These are phyloP conservation scores for Pyrenochaeta sp. DNA, from an alignment of 2,329 filamentous ascomycete genomes.

Conservation along the genomic window DNA sequence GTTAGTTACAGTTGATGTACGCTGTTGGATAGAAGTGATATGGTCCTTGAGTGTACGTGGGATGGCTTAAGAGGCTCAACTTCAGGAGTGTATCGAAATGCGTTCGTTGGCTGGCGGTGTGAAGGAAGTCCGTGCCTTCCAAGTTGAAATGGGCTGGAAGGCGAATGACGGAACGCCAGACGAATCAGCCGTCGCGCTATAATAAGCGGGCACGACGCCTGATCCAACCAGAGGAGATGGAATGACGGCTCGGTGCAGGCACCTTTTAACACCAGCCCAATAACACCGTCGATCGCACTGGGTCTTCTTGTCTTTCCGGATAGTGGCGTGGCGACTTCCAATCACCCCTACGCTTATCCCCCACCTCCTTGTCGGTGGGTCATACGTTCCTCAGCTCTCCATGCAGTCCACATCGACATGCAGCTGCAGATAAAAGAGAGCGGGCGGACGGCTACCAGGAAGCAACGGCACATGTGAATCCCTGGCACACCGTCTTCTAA, in stretches of 20 bases:
- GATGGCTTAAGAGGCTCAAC: not conserved
- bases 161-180: not conserved
- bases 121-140: not conserved
- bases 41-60: not conserved
- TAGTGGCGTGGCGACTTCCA: not conserved
- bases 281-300: not conserved
- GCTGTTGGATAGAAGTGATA: not conserved
- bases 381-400: not conserved
- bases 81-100: constrained; percentile 1
- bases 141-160: not conserved
- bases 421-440: constrained; percentile 1
- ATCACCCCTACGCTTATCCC: not conserved
- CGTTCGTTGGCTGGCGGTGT: not conserved
- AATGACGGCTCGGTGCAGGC: not conserved
- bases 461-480: constrained; percentile 5
- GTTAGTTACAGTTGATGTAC: not conserved
- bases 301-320: not conserved
- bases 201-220: not conserved
- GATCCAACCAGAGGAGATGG: not conserved
- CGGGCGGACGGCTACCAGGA: not conserved
- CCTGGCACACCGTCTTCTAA: not conserved
- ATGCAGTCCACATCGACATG: not conserved
- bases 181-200: not conserved
- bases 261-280: no score
- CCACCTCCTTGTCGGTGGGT: not conserved